Base-by-base conservation (phyloP, 2,329 filamentous ascomycete genomes). In the Trichoderma asperellum region DNA sequence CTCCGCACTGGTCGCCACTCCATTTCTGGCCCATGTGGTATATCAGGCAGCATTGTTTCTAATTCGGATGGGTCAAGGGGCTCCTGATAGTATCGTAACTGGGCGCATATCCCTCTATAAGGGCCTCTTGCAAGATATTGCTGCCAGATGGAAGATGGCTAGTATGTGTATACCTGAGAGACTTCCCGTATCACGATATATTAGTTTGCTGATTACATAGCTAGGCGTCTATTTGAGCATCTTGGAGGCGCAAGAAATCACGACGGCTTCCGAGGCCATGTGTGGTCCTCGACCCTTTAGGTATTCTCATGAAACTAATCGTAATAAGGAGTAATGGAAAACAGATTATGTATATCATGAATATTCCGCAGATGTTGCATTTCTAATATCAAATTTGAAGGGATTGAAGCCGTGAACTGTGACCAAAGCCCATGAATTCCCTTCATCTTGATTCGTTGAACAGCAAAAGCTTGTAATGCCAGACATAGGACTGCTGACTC, bases 211-310 rank as follows among this genome's bases (percentile, higher is more conserved):
- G 5, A 62, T 24, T 52, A 21, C 12, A 18, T 4, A 52, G 4
- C 2, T 35, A 62, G 40, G n/a, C 1, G 29, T 62, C 29, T 62
- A 62, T 21, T 35, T 62, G 43, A 43, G 43, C 2, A 62, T 62
- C 18, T 35, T 52, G 6, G 59, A 62, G n/a, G 59, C 59, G 21
- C 59, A 62, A 62, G 59, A 62, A 52, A 52, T 62, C 12, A 52
- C 59, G n/a, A 62, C 43, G 6, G 59, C 59, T 16, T 62, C 43
- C 5, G 43, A 62, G 58, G 59, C 59, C 14, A 29, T 43, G 43
- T 62, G 43, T 21, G 40, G 60, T 5, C 32, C 60, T 18, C 60
- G 43, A 21, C 60, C 60, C 8, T 24, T 63, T n/a, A 37, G 60
- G 60, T 53, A 53, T 21, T 37, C 43, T 10, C 32, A 29, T 27